Evolutionary conservation across 140 eudicot species (phyloP).

Genomic region (Bidens hawaiensis): DNA sequence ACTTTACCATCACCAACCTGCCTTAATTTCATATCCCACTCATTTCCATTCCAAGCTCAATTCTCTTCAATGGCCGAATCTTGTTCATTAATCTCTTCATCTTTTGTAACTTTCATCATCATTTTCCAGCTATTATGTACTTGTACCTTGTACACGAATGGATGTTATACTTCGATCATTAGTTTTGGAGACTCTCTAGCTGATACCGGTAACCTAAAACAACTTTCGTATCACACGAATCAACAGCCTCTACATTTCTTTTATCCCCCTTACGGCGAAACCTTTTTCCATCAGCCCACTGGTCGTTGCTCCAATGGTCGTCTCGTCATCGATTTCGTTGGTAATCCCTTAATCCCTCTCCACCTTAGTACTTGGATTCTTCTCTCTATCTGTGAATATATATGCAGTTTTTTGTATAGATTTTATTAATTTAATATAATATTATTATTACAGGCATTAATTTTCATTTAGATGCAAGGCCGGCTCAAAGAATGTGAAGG

Average conservation of each 20-base stretch:
- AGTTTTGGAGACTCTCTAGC: slow-evolving; percentile 57
- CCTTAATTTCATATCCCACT: not conserved
- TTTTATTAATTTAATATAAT: not conserved
- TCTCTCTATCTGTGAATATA: not conserved
- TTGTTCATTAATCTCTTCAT: not conserved
- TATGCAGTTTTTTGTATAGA: not conserved
- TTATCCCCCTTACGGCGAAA: slow-evolving; percentile 38
- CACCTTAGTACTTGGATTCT: not conserved
- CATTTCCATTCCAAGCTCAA: not conserved
- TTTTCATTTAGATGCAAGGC: not conserved
- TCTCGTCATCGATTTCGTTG: slow-evolving; percentile 43
- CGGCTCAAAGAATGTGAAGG: no score
- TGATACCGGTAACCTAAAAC: slow-evolving; percentile 42
- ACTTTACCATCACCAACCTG: not conserved
- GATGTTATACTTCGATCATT: slow-evolving; percentile 46
- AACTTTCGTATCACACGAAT: not conserved
- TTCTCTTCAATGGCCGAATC: slow-evolving; percentile 13
- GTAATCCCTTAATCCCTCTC: slow-evolving; percentile 24
- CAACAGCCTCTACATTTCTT: slow-evolving; percentile 11
- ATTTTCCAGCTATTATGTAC: slow-evolving; percentile 7
- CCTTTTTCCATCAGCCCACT: slow-evolving; percentile 36
- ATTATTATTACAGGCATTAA: not conserved
- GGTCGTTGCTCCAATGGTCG: slow-evolving; percentile 57
- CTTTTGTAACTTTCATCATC: not conserved
- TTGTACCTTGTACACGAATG: not conserved